Evolutionary conservation across 192 early-diverging fungal species (phyloP).

Genomic region (Umbelopsis isabellina): DNA sequence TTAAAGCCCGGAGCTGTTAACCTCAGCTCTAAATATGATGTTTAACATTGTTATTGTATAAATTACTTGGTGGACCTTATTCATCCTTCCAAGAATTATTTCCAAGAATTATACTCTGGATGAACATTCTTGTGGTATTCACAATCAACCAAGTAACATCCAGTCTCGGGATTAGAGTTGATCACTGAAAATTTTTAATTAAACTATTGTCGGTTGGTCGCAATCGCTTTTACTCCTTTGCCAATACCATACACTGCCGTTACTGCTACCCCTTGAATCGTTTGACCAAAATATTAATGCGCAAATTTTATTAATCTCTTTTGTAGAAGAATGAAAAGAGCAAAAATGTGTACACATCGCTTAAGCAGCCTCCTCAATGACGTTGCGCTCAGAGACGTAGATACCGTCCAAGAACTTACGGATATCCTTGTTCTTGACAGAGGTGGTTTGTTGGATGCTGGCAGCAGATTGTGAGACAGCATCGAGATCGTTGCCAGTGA

Average conservation of each 20-base stretch:
- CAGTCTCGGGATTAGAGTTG: no score
- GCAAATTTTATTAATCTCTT: conserved; percentile 15
- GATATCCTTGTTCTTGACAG: conserved; percentile 99
- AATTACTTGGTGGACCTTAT: no score
- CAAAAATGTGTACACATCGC: background rate
- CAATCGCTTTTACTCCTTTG: background rate
- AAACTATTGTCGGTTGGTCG: background rate
- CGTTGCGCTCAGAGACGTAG: conserved; percentile 49
- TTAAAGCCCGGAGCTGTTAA: no score
- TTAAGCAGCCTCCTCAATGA: conserved; percentile 33
- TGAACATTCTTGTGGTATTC: no score
- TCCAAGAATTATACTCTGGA: no score
- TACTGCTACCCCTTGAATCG: background rate
- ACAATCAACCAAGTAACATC: no score
- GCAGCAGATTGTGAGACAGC: conserved; percentile 96
- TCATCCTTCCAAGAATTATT: no score
- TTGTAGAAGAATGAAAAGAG: conserved; percentile 4
- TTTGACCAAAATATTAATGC: conserved; percentile 1
- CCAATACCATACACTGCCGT: background rate
- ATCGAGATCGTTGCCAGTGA: conserved; percentile 93
- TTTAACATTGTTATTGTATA: no score
- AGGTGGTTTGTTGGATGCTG: conserved; percentile 91
- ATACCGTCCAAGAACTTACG: conserved; percentile 79
- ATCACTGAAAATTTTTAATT: conserved; percentile 14
- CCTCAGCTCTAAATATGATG: no score